Base-by-base conservation (phyloP, 2,329 filamentous ascomycete genomes). In the Xylaria sp. region DNA sequence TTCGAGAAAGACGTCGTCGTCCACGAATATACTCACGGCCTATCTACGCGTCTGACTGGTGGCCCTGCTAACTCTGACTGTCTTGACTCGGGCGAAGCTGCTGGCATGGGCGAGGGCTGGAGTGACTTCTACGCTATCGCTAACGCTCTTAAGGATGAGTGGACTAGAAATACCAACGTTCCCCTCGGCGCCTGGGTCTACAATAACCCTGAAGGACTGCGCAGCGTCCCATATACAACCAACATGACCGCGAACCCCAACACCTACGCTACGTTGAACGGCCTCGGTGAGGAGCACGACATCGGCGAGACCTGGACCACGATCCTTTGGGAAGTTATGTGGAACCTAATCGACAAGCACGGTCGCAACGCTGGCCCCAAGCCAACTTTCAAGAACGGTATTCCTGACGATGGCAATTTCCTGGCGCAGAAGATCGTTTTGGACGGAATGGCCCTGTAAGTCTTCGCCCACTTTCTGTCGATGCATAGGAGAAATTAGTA, bases 1-100 rank as follows among this genome's bases (percentile, higher is more conserved):
- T 87, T 88, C 65, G 85, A 88, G 53, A 80, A 83, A 8, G 82
- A 83, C 59, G 83, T 88, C 11, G 78, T 88, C n/a, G 82, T 88
- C 62, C 86, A 88, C 76, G 84, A 86, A 70, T 85, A 81, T 67
- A 84, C 80, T 1, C 83, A 85, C 73, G 81, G 81, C 59, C 43
- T 87, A 5, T 85, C 83, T 9, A 86, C 76, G 71, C 83, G 85
- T 46, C 77, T 87, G 27, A 87, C 85, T 0, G 85, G 85, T 40
- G 85, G 85, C 0, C 84, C 85, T 0, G 75, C 76, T 35, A 87
- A 86, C 77, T 72, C 76, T 2, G 75, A 74, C 57, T 85, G 82
- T 67, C 72, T 84, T 47, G 70, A 64, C 54, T 68, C 63, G 1
- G 67, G 68, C 40, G 80, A 83, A 65, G 73, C 77, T 3, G 78